Evolutionary conservation across 495 filamentous ascomycete species (phyloP).

Genomic region (Hypoxylon cercidicola): DNA sequence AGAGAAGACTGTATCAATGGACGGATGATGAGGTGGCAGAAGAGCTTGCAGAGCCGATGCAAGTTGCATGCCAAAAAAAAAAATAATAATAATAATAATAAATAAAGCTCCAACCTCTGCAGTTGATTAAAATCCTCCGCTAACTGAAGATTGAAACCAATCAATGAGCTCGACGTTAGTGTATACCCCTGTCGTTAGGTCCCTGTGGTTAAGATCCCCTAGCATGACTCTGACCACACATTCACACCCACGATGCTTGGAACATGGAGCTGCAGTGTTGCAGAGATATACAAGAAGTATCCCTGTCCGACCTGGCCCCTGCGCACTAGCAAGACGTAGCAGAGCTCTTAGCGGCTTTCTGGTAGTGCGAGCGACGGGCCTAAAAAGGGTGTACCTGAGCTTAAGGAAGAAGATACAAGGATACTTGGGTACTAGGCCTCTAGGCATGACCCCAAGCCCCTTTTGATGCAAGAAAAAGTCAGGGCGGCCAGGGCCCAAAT

Average conservation of each 20-base stretch:
- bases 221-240: constrained; percentile 37
- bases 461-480: constrained; percentile 33
- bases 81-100: too few relatives aligned
- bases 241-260: constrained; percentile 28
- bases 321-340: constrained; percentile 22
- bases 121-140: constrained; percentile 42
- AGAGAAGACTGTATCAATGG: too few relatives aligned
- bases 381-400: constrained; percentile 28
- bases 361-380: constrained; percentile 15
- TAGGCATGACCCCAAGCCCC: constrained; percentile 37
- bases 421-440: constrained; percentile 10
- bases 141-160: constrained; percentile 31
- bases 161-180: constrained; percentile 28
- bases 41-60: constrained; percentile 35
- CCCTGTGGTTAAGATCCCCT: constrained; percentile 29
- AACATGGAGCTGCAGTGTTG: too few relatives aligned
- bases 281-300: constrained; percentile 29
- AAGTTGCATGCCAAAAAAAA: constrained; percentile 24
- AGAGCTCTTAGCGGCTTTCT: background rate
- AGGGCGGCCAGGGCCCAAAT: constrained; percentile 36
- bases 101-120: too few relatives aligned
- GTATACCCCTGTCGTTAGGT: constrained; percentile 23
- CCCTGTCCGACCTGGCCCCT: constrained; percentile 18
- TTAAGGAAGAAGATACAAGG: constrained; percentile 2
- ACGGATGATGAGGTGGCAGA: constrained; percentile 32